These are phyloP conservation scores for Globisporangium spiculum DNA, from an alignment of 352 stramenopile genomes.

Conservation along the genomic window DNA sequence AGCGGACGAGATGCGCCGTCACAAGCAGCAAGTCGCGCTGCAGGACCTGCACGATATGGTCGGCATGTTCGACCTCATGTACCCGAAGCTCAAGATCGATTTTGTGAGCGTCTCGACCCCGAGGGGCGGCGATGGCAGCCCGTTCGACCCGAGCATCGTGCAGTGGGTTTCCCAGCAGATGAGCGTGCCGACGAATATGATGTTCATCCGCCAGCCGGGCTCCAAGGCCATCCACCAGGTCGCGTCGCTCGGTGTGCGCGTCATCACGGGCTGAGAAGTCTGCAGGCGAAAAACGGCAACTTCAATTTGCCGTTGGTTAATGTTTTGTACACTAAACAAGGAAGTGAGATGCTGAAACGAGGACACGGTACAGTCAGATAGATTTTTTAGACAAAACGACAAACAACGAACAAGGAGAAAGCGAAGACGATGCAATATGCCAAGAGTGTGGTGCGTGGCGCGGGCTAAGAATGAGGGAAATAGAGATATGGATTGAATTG, in stretches of 20 bases:
- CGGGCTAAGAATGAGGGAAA: background rate
- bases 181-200: slow-evolving; percentile 86
- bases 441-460: slow-evolving; percentile 52
- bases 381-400: background rate
- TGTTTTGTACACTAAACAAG: background rate
- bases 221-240: slow-evolving; percentile 89
- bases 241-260: slow-evolving; percentile 75
- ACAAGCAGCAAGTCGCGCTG: slow-evolving; percentile 37
- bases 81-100: slow-evolving; percentile 91
- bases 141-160: slow-evolving; percentile 79
- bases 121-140: slow-evolving; percentile 29
- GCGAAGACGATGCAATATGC: slow-evolving; percentile 42
- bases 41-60: slow-evolving; percentile 78
- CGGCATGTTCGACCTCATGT: slow-evolving; percentile 85
- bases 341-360: background rate
- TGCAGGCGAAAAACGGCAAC: background rate
- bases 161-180: slow-evolving; percentile 83
- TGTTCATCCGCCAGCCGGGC: slow-evolving; percentile 92
- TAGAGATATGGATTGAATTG: background rate
- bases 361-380: background rate
- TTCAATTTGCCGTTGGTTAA: background rate
- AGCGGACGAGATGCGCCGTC: slow-evolving; percentile 28
- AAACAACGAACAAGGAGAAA: background rate
- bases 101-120: slow-evolving; percentile 57
- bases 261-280: slow-evolving; percentile 80